Conservation (phyloP, 2,329 filamentous ascomycete genomes). For the Epichloe glyceriae region DNA sequence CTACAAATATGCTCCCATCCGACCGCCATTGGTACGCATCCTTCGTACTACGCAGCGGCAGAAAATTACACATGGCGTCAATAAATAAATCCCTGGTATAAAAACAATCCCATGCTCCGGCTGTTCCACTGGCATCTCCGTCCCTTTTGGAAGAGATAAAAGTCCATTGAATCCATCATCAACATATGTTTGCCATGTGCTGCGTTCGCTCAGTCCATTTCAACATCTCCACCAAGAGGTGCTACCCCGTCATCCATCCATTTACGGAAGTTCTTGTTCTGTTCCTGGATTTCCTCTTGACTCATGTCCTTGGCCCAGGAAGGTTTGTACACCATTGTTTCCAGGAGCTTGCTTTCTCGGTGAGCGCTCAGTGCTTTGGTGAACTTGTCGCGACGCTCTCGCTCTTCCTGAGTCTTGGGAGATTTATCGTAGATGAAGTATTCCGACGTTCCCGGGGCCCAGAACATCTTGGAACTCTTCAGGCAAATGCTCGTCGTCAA, state of each 20-base stretch:
- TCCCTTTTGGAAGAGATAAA: background rate
- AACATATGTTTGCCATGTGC: no score
- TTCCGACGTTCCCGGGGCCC: conserved; percentile 56
- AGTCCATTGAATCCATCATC: background rate
- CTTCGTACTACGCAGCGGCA: background rate
- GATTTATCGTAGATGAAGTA: conserved; percentile 60
- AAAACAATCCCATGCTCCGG: conserved; percentile 4
- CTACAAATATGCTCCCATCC: background rate
- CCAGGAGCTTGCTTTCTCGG: conserved; percentile 56
- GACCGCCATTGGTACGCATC: background rate
- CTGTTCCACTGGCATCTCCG: background rate
- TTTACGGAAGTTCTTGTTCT: conserved; percentile 50
- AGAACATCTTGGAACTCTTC: conserved; percentile 69
- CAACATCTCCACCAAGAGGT: conserved; percentile 12
- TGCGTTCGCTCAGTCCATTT: conserved; percentile 1
- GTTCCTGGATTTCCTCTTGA: conserved; percentile 62
- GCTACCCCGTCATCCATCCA: conserved; percentile 38
- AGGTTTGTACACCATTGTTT: conserved; percentile 74
- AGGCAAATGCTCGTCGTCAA: conserved; percentile 62
- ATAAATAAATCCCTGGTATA: conserved; percentile 3
- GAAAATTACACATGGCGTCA: background rate
- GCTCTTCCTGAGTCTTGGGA: conserved; percentile 54
- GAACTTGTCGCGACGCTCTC: conserved; percentile 32
- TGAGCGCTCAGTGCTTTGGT: conserved; percentile 44
- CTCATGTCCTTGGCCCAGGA: conserved; percentile 69